Conservation (phyloP, 75 land plant species). For the Sequoia sempervirens region DNA sequence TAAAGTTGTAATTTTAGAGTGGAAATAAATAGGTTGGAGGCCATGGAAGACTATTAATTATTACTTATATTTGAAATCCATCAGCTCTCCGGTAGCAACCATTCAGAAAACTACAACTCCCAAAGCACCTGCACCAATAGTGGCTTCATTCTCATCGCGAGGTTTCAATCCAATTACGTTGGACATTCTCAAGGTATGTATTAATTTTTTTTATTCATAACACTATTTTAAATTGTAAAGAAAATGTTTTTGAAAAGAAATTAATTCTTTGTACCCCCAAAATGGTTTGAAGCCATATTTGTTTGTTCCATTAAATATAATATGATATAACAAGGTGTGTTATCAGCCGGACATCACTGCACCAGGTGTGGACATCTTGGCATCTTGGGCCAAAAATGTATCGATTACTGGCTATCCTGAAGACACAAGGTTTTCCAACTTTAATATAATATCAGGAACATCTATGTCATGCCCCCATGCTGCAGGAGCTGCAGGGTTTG, state of each 20-base stretch:
- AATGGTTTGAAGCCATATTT: no score
- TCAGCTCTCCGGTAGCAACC: background rate
- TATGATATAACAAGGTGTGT: background rate
- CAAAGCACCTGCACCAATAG: slow-evolving; percentile 29
- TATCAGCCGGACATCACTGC: slow-evolving; percentile 65
- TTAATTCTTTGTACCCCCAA: no score
- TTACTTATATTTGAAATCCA: background rate
- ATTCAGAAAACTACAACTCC: background rate
- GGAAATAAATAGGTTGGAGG: no score
- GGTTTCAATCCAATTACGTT: slow-evolving; percentile 35
- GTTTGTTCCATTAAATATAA: background rate
- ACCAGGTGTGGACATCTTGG: slow-evolving; percentile 55
- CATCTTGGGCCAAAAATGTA: slow-evolving; percentile 26
- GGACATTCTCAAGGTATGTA: slow-evolving; percentile 41
- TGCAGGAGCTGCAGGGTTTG: slow-evolving; percentile 36
- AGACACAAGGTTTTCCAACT: slow-evolving; percentile 17
- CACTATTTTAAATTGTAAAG: no score
- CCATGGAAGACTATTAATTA: background rate
- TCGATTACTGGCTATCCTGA: slow-evolving; percentile 12
- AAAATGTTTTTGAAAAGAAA: no score
- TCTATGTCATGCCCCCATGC: slow-evolving; percentile 63
- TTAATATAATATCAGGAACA: slow-evolving; percentile 42
- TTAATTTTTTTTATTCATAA: no score
- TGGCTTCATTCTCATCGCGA: slow-evolving; percentile 61
- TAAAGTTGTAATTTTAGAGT: no score